phyloP scores from a whole-genome alignment of 2,329 filamentous ascomycete genomes.

The Calonectria fujianensis region DNA sequence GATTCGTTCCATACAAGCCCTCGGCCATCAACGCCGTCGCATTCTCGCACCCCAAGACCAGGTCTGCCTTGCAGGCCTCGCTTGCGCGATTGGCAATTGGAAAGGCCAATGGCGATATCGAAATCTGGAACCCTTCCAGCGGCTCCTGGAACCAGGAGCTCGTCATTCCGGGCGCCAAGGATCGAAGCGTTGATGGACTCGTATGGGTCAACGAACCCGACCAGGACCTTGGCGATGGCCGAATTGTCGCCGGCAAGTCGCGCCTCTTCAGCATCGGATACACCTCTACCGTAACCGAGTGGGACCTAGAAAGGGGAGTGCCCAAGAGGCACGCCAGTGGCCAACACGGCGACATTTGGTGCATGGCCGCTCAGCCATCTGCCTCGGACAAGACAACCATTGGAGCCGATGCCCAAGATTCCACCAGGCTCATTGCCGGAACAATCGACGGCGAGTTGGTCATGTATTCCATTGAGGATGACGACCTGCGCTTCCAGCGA shows the following conservation, averaged over 20 bases:
- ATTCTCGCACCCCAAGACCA: constrained; percentile 84
- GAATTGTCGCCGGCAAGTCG: constrained; percentile 80
- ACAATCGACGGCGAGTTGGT: constrained; percentile 94
- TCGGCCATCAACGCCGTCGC: constrained; percentile 95
- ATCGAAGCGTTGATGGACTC: constrained; percentile 91
- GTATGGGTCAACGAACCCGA: constrained; percentile 93
- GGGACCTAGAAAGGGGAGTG: constrained; percentile 88
- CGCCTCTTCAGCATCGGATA: constrained; percentile 98
- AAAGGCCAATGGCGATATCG: constrained; percentile 95
- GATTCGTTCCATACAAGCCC: constrained; percentile 94
- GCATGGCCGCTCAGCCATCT: constrained; percentile 88
- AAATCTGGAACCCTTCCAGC: constrained; percentile 94
- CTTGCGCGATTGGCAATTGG: constrained; percentile 88
- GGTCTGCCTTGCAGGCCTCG: constrained; percentile 70
- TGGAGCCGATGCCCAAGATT: constrained; percentile 59
- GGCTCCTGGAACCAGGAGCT: constrained; percentile 93
- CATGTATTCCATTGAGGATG: constrained; percentile 89
- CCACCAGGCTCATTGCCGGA: constrained; percentile 84
- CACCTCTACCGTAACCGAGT: constrained; percentile 93
- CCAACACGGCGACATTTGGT: constrained; percentile 98
- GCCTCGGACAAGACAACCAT: constrained; percentile 49
- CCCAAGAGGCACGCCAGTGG: constrained; percentile 90
- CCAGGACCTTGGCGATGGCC: constrained; percentile 78
- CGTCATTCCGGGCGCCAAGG: constrained; percentile 87
- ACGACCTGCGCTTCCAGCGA: constrained; percentile 86